phyloP scores from a whole-genome alignment of 2,329 filamentous ascomycete species.

The Cladophialophora bantiana region DNA sequence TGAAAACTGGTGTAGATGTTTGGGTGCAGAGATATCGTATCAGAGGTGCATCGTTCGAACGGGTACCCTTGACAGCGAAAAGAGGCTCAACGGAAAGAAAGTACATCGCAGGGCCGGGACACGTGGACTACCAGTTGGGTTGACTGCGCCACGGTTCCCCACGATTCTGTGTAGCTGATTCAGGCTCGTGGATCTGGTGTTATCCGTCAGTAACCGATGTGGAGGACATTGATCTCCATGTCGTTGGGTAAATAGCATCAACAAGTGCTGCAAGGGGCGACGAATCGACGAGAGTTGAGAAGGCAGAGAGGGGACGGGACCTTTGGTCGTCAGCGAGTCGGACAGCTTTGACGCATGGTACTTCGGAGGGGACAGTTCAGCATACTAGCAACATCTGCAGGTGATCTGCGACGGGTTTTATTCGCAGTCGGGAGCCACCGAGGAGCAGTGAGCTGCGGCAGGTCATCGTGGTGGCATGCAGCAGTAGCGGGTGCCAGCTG shows the following conservation, averaged over 20 bases:
- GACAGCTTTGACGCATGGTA: slow-evolving; percentile 29
- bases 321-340: slow-evolving; percentile 19
- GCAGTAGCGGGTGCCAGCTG: slow-evolving; percentile 19
- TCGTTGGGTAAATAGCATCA: not conserved
- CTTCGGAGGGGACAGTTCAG: slow-evolving; percentile 24
- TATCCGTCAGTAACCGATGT: slow-evolving; percentile 3
- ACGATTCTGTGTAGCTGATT: slow-evolving; percentile 10
- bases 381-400: slow-evolving; percentile 8
- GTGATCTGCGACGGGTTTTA: slow-evolving; percentile 22
- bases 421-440: not conserved
- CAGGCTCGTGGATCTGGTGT: not conserved
- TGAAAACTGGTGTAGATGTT: not conserved
- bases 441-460: slow-evolving; percentile 3
- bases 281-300: slow-evolving; percentile 7
- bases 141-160: slow-evolving; percentile 6
- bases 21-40: not conserved
- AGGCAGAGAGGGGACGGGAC: slow-evolving; percentile 10
- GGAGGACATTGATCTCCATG: slow-evolving; percentile 15
- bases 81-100: slow-evolving; percentile 14
- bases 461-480: slow-evolving; percentile 26
- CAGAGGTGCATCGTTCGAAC: not conserved
- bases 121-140: slow-evolving; percentile 11
- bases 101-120: slow-evolving; percentile 15
- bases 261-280: slow-evolving; percentile 27
- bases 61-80: slow-evolving; percentile 37